A percentile compares a stretch with the other conserved stretches of the same genome.
Conservation (phyloP, 1,284 basidiomycete species). For the Tilletia indica region DNA sequence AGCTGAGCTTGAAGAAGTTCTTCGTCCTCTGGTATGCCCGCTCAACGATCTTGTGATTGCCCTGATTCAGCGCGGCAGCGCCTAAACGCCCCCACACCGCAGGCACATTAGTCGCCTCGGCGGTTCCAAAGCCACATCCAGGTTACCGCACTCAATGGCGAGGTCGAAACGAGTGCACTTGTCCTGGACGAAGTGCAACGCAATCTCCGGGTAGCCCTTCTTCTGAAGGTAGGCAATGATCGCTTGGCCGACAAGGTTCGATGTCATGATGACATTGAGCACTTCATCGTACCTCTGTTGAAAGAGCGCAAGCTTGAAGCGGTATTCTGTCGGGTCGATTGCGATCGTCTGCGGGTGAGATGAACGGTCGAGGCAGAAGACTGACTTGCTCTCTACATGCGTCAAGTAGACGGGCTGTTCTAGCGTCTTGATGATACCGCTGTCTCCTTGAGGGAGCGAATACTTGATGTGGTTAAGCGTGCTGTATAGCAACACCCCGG, state of each 20-base stretch:
- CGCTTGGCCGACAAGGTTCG: constrained; percentile 92
- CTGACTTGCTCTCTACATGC: constrained; percentile 90
- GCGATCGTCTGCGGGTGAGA: constrained; percentile 87
- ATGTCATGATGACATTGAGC: constrained; percentile 91
- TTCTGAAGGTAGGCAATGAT: too few relatives aligned
- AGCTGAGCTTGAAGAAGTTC: too few relatives aligned
- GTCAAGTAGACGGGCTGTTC: constrained; percentile 99
- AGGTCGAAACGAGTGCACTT: constrained; percentile 96
- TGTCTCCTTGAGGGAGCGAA: constrained; percentile 92
- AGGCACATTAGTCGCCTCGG: constrained; percentile 80
- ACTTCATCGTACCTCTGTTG: constrained; percentile 97
- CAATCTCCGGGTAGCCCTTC: constrained; percentile 99
- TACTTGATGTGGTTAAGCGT: constrained; percentile 99
- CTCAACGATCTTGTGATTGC: too few relatives aligned
- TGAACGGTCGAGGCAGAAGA: constrained; percentile 91
- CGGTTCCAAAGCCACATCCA: constrained; percentile 92
- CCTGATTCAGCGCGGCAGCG: too few relatives aligned
- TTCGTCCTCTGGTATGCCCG: too few relatives aligned
- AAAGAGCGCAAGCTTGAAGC: constrained; percentile 94
- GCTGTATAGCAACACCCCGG: too few relatives aligned
- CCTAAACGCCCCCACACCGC: too few relatives aligned
- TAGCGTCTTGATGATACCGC: constrained; percentile 97
- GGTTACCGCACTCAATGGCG: constrained; percentile 95
- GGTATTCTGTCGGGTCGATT: too few relatives aligned
- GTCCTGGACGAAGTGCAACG: constrained; percentile 97